Conservation (phyloP, 2,329 filamentous ascomycete species). For the Phialophora verrucosa region DNA sequence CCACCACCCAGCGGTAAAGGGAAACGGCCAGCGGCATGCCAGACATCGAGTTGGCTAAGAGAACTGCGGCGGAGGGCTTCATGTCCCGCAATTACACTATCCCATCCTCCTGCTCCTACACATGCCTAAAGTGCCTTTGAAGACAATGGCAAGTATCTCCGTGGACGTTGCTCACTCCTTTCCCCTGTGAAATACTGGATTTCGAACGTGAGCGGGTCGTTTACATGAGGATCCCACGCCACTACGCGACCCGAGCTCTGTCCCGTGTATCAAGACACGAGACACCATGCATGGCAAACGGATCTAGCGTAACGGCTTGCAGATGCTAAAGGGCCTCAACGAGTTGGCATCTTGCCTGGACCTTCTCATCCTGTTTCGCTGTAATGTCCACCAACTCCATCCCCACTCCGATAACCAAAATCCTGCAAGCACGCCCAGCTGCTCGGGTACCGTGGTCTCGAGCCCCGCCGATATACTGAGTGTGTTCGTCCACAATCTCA, state of each 20-base stretch:
- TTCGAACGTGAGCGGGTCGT: neutral
- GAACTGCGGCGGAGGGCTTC: no score
- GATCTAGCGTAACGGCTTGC: no score
- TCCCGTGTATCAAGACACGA: neutral
- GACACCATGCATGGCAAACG: neutral
- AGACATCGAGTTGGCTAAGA: no score
- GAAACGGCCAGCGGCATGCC: no score
- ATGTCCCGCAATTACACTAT: no score
- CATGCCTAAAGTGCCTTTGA: no score
- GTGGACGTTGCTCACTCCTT: no score
- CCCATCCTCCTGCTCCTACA: no score
- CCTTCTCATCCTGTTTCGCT: neutral
- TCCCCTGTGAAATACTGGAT: no score
- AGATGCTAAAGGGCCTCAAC: neutral
- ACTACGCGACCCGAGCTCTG: neutral
- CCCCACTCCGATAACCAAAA: constrained; percentile 37
- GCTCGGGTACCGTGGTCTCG: constrained; percentile 3
- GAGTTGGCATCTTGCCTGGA: neutral
- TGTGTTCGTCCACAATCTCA: constrained; percentile 21
- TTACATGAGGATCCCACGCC: neutral
- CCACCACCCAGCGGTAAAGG: no score
- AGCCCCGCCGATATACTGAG: neutral
- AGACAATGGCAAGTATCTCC: no score
- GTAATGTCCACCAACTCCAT: constrained; percentile 33
- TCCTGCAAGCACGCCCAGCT: neutral